A percentile compares a stretch with the other conserved stretches of the same genome.
Evolutionary conservation across 208 protist species (phyloP).

Genomic region (Wallacemonas sp.): DNA sequence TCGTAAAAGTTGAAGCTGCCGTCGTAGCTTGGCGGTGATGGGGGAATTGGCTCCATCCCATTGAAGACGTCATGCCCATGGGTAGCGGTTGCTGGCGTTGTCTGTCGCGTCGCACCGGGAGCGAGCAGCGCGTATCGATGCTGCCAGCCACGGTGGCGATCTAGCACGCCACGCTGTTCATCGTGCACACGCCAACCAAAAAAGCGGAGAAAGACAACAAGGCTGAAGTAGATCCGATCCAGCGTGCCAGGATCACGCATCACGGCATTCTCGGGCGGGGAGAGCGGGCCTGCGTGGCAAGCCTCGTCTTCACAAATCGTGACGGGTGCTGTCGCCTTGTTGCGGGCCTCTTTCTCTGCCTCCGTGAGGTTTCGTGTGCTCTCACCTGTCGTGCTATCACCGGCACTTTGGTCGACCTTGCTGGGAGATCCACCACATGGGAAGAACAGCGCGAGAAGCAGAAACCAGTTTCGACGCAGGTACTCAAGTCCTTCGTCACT

Average conservation of each 20-base stretch:
- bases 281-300: conserved; percentile 9
- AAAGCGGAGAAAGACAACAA: conserved; percentile 84
- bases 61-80: not conserved
- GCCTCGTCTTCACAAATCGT: not conserved
- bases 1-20: conserved; percentile 52
- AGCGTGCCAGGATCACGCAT: conserved; percentile 63
- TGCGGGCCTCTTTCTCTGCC: not conserved
- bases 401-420: not conserved
- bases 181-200: conserved; percentile 86
- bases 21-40: conserved; percentile 18
- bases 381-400: not conserved
- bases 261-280: conserved; percentile 28
- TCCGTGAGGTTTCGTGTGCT: not conserved
- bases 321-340: not conserved
- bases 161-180: conserved; percentile 79
- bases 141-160: conserved; percentile 71
- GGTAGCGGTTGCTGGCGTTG: too few relatives aligned
- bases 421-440: conserved; percentile 16
- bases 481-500: conserved; percentile 60
- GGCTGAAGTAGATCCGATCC: conserved; percentile 88
- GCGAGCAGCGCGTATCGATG: conserved; percentile 51
- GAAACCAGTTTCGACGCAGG: conserved; percentile 64
- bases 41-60: not conserved
- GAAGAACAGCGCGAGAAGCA: conserved; percentile 67
- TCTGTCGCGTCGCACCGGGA: conserved; percentile 1